These are phyloP conservation scores for Chalaropsis thielavioides DNA, from an alignment of 2,329 filamentous ascomycete species.

Conservation along the genomic window DNA sequence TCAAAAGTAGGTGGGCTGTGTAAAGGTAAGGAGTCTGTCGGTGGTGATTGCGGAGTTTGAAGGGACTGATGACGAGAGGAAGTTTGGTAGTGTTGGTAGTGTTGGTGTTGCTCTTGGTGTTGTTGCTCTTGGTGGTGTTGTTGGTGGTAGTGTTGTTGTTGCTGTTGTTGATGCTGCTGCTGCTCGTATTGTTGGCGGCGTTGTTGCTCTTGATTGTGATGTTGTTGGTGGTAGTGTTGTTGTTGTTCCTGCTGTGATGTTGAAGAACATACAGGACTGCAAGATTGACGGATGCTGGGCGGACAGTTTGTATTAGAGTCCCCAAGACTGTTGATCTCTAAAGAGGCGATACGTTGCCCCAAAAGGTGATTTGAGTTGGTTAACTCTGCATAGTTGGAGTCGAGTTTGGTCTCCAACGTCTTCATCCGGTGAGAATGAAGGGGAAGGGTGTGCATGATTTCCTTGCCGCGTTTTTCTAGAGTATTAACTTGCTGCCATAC, in stretches of 20 bases:
- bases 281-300: not conserved
- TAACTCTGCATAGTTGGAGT: slow-evolving; percentile 30
- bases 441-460: slow-evolving; percentile 17
- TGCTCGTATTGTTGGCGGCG: slow-evolving; percentile 13
- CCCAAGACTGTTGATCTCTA: slow-evolving; percentile 24
- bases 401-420: slow-evolving; percentile 12
- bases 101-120: slow-evolving; percentile 11
- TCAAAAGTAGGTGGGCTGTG: not conserved
- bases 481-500: slow-evolving; percentile 39
- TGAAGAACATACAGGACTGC: not conserved
- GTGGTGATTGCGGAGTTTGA: not conserved
- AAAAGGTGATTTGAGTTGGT: slow-evolving; percentile 36
- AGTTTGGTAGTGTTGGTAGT: not conserved
- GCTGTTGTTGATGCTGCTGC: not conserved
- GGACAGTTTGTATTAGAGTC: not conserved
- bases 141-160: slow-evolving; percentile 5
- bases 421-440: slow-evolving; percentile 9
- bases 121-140: slow-evolving; percentile 8
- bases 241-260: slow-evolving; percentile 6
- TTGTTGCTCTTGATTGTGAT: slow-evolving; percentile 8
- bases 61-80: not conserved
- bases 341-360: slow-evolving; percentile 40
- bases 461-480: slow-evolving; percentile 25
- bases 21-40: not conserved
- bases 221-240: slow-evolving; percentile 2